Conservation (phyloP, 768 basidiomycete genomes). For the Cubamyces sp. region DNA sequence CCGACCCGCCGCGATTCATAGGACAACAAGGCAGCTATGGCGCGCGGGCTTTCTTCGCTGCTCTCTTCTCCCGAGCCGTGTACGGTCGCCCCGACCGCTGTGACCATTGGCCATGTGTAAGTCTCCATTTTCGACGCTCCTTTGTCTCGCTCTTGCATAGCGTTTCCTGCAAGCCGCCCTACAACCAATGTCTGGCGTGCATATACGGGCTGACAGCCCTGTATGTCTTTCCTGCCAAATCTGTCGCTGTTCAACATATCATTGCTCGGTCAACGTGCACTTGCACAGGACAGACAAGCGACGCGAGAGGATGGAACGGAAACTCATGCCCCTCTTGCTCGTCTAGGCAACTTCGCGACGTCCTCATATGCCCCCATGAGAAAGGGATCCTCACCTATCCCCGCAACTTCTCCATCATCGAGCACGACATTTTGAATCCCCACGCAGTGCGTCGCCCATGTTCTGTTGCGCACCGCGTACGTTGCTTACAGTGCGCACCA, state of each 20-base stretch:
- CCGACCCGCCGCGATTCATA: neutral
- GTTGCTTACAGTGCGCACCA: conserved; percentile 11
- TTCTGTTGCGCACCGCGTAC: conserved; percentile 6
- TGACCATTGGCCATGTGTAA: conserved; percentile 68
- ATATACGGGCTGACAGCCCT: neutral
- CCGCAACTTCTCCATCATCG: conserved; percentile 54
- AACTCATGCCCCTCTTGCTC: neutral
- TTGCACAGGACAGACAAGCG: too few relatives aligned
- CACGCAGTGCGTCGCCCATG: conserved; percentile 45
- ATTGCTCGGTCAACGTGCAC: too few relatives aligned
- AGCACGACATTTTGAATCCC: conserved; percentile 58
- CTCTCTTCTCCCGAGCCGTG: conserved; percentile 31
- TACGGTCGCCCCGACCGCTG: conserved; percentile 31
- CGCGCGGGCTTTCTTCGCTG: conserved; percentile 30
- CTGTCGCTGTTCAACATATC: too few relatives aligned
- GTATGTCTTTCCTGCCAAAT: too few relatives aligned
- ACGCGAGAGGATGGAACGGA: too few relatives aligned
- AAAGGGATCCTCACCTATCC: conserved; percentile 69
- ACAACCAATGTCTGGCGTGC: neutral
- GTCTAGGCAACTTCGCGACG: conserved; percentile 74
- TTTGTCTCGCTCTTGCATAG: conserved; percentile 3
- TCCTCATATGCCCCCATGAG: conserved; percentile 73
- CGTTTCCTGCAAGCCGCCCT: neutral
- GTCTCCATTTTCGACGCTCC: conserved; percentile 14
- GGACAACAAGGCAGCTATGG: conserved; percentile 20